Base-by-base conservation (phyloP, 129 eudicot genomes). In the Gnaphalium uliginosum region DNA sequence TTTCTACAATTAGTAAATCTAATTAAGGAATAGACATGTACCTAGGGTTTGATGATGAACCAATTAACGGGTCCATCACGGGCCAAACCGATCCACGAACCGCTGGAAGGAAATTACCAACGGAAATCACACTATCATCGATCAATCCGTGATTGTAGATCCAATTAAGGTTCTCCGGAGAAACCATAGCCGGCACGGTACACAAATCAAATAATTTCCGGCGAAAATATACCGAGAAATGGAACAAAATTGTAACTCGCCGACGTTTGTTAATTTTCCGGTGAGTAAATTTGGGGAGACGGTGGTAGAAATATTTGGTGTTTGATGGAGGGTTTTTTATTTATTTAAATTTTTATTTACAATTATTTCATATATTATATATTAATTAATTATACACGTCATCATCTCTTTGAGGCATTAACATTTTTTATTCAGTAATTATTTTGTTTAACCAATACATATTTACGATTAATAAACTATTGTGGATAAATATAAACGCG, bases 151-250 rank as follows among this genome's bases (percentile, higher is more conserved):
- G 85, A 22, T 86, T 85, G 69, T 62, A 88, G 27, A 92, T 68
- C 96, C 93, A 92, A 56, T 87, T 87, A 25, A 82, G 74, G 81
- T 85, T 85, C 62, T 89, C 97, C 77, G 86, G 93, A 0, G 86
- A 87, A 39, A 85, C 89, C 96, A 89, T 92, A 66, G 58, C 71
- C 72, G 76, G 62, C 39, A 56, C 46, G 17, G 39, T 76, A 67
- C 58, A 37, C 58, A 26, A 11, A 43, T 22, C 30, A 7, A 77
- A 8, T 29, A 57, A 39, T 18, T 17, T 59, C 48, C 69, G 61
- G 61, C 46, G 32, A 18, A 46, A 63, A 35, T 56, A 61, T 4
- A 58, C 53, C 43, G 68, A 21, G 6, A 39, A 57, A 68, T 35
- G 23, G 68, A 35, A 10, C 1, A 53, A 67, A 43, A 43, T 1